phyloP scores from a whole-genome alignment of 2,329 filamentous ascomycete genomes.

The Davidsoniella eucalypti region DNA sequence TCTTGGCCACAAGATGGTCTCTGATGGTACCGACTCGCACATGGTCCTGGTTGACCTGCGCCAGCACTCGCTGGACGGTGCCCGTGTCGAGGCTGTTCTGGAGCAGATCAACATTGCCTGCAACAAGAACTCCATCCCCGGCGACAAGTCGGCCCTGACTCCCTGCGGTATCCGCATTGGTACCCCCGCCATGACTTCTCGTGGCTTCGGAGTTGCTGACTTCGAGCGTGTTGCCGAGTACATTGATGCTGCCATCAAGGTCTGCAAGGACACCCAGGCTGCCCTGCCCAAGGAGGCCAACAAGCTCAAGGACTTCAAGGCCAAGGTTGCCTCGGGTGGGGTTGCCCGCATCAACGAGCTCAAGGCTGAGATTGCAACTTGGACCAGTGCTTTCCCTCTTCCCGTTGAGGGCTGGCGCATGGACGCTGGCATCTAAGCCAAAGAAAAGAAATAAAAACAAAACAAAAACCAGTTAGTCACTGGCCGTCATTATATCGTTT shows the following conservation, averaged over 20 bases:
- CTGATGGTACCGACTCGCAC: slow-evolving; percentile 92
- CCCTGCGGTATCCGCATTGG: slow-evolving; percentile 92
- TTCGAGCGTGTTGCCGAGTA: slow-evolving; percentile 82
- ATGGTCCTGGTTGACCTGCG: slow-evolving; percentile 93
- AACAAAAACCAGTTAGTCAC: not conserved
- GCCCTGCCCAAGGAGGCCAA: slow-evolving; percentile 88
- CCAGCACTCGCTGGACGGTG: slow-evolving; percentile 72
- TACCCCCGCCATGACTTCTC: slow-evolving; percentile 90
- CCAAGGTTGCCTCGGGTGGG: slow-evolving; percentile 65
- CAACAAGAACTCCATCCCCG: slow-evolving; percentile 98
- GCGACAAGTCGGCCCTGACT: slow-evolving; percentile 91
- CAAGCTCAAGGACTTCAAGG: slow-evolving; percentile 99
- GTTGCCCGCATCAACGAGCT: slow-evolving; percentile 69
- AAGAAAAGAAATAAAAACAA: no score
- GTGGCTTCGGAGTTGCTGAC: slow-evolving; percentile 82
- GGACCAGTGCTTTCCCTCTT: slow-evolving; percentile 83
- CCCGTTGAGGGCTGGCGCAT: slow-evolving; percentile 60
- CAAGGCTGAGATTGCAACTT: slow-evolving; percentile 75
- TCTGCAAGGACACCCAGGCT: slow-evolving; percentile 75
- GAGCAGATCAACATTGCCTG: slow-evolving; percentile 98
- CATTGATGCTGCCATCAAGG: slow-evolving; percentile 77
- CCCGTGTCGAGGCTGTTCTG: slow-evolving; percentile 85
- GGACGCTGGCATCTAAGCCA: slow-evolving; percentile 38
- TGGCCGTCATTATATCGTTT: not conserved
- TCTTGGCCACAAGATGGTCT: slow-evolving; percentile 85